Conservation (phyloP, 148 eudicot genomes). For the Camellia sinensis region DNA sequence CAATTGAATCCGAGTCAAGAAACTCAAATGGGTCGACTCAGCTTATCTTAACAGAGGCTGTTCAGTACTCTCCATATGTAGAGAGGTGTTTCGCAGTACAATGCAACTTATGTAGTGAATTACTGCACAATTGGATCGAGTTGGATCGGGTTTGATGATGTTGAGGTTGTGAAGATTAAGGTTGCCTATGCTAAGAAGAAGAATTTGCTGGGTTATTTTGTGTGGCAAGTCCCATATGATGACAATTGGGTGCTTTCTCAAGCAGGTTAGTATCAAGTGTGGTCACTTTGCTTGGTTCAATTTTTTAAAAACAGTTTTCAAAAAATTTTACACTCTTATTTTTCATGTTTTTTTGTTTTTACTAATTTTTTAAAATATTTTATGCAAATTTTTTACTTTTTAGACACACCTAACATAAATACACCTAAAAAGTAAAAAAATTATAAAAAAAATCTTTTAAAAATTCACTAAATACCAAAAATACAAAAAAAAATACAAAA, state of each 20-base stretch:
- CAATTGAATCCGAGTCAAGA: neutral
- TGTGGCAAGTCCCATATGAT: slow-evolving; percentile 11
- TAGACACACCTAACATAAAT: no score
- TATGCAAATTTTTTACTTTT: no score
- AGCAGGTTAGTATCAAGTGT: slow-evolving; percentile 10
- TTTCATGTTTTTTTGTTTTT: no score
- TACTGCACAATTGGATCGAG: neutral
- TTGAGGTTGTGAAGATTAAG: slow-evolving; percentile 11
- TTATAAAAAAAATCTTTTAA: no score
- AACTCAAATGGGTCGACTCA: neutral
- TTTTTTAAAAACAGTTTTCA: no score
- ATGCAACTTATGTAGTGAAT: slow-evolving; percentile 3
- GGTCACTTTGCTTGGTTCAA: no score
- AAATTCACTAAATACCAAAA: no score
- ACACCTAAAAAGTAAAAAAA: no score
- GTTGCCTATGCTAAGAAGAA: neutral
- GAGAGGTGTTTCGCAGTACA: slow-evolving; percentile 1
- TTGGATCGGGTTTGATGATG: slow-evolving; percentile 22
- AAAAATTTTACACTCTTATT: no score
- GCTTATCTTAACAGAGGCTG: slow-evolving; percentile 10
- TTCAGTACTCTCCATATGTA: neutral
- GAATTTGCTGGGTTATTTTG: slow-evolving; percentile 11
- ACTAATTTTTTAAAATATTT: no score
- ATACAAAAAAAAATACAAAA: no score
- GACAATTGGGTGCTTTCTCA: slow-evolving; percentile 16